phyloP scores from a whole-genome alignment of 2,329 filamentous ascomycete genomes.

The Diaporthe sp. region DNA sequence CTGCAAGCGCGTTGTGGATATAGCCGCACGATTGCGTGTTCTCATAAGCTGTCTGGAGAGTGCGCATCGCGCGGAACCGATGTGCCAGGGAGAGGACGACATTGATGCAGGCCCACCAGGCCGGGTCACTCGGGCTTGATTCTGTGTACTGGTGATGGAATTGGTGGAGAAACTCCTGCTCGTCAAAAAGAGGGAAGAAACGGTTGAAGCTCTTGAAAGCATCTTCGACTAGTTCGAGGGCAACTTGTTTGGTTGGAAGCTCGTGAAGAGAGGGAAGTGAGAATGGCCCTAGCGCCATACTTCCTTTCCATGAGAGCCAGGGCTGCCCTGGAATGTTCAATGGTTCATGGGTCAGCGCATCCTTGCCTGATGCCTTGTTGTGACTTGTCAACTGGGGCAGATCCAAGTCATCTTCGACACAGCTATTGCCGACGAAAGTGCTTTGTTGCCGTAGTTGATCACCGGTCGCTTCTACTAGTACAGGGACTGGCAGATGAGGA shows the following conservation, averaged over 20 bases:
- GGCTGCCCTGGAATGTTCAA: background rate
- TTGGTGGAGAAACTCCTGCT: background rate
- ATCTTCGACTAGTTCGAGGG: background rate
- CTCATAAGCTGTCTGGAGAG: constrained; percentile 11
- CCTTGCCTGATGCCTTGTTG: no score
- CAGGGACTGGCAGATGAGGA: no score
- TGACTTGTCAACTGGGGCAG: no score
- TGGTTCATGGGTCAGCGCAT: no score
- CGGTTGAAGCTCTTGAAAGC: background rate
- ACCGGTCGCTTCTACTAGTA: background rate
- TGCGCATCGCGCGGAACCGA: constrained; percentile 37
- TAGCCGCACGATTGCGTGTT: constrained; percentile 23
- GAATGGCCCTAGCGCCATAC: constrained; percentile 19
- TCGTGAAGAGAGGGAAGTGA: constrained; percentile 20
- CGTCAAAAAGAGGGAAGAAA: constrained; percentile 1
- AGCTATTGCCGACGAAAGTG: background rate
- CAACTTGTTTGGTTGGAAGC: constrained; percentile 3
- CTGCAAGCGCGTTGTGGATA: constrained; percentile 15
- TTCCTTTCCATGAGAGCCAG: background rate
- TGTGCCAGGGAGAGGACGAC: constrained; percentile 45
- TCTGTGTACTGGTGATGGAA: constrained; percentile 69
- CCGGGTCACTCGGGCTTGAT: constrained; percentile 38
- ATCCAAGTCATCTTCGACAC: background rate
- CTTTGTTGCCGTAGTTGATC: background rate
- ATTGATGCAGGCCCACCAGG: constrained; percentile 48